These are phyloP conservation scores for Arachis stenosperma DNA, from an alignment of 306 rosid species.

Conservation along the genomic window DNA sequence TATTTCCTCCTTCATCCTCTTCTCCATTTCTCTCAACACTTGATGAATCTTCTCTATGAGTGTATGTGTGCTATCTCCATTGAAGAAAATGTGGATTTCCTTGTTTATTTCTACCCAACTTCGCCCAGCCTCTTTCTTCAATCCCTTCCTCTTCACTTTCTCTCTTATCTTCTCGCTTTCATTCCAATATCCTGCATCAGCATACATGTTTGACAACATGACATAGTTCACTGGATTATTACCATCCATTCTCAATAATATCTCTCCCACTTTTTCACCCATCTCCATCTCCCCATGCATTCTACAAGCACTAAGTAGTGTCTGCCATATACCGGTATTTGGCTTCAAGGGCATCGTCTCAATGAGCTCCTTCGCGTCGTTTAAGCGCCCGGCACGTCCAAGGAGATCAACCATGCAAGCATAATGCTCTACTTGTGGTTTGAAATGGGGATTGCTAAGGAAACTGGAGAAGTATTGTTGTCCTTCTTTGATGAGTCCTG, in stretches of 20 bases:
- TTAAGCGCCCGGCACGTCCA: slow-evolving; percentile 59
- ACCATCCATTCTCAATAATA: slow-evolving; percentile 51
- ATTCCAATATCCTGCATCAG: slow-evolving; percentile 66
- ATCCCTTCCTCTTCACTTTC: slow-evolving; percentile 51
- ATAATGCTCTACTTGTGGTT: slow-evolving; percentile 63
- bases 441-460: slow-evolving; percentile 27
- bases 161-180: slow-evolving; percentile 61
- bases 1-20: slow-evolving; percentile 53
- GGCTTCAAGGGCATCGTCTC: slow-evolving; percentile 64
- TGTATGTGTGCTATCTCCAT: slow-evolving; percentile 56
- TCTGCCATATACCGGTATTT: slow-evolving; percentile 65
- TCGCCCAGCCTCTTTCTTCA: slow-evolving; percentile 66
- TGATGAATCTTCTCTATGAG: slow-evolving; percentile 54
- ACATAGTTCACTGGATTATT: slow-evolving; percentile 62
- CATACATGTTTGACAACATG: slow-evolving; percentile 64
- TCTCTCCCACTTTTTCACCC: slow-evolving; percentile 60
- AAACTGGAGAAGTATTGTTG: slow-evolving; percentile 56
- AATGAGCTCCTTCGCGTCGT: slow-evolving; percentile 61
- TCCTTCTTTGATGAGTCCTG: slow-evolving; percentile 63
- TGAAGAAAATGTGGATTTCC: slow-evolving; percentile 62
- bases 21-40: slow-evolving; percentile 59
- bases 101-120: slow-evolving; percentile 74
- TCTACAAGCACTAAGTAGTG: slow-evolving; percentile 66
- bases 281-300: slow-evolving; percentile 61
- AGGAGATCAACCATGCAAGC: slow-evolving; percentile 75